Percentiles rank a stretch among this genome's conserved stretches.
phyloP scores from a whole-genome alignment of 75 land plant genomes.

The Gnetum montanum region DNA sequence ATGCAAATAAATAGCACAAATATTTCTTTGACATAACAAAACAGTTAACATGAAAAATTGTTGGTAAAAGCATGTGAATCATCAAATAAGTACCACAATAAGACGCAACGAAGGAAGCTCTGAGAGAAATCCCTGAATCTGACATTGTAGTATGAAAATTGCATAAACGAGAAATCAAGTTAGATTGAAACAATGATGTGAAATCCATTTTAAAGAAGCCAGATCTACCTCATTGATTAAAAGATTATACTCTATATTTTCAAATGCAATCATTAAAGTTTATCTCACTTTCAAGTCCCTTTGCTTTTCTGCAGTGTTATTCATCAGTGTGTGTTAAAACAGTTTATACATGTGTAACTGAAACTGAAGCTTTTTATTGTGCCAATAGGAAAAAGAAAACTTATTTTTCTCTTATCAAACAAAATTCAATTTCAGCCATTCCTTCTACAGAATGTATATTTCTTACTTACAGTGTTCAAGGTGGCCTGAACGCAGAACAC shows the following conservation, averaged over 20 bases:
- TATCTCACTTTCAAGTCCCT: no score
- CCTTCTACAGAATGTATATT: constrained; percentile 1
- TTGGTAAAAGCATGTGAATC: constrained; percentile 1
- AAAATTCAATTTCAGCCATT: background rate
- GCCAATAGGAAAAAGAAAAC: no score
- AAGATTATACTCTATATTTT: background rate
- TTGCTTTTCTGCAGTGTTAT: no score
- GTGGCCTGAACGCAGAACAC: constrained; percentile 91
- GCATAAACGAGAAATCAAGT: constrained; percentile 2
- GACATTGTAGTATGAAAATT: constrained; percentile 21
- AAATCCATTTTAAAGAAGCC: constrained; percentile 1
- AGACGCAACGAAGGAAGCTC: constrained; percentile 72
- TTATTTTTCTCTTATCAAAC: no score
- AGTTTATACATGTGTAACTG: no score
- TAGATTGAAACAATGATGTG: constrained; percentile 1
- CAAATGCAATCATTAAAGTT: no score
- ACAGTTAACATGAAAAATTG: background rate
- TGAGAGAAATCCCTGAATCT: constrained; percentile 71
- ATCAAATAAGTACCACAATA: constrained; percentile 75
- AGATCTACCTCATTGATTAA: background rate
- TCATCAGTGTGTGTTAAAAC: no score
- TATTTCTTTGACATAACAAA: no score
- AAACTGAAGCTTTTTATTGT: no score
- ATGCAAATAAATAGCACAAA: no score
- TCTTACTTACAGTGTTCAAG: constrained; percentile 56